Conservation (phyloP, 2,329 filamentous ascomycete species). For the Teratosphaeria destructans region DNA sequence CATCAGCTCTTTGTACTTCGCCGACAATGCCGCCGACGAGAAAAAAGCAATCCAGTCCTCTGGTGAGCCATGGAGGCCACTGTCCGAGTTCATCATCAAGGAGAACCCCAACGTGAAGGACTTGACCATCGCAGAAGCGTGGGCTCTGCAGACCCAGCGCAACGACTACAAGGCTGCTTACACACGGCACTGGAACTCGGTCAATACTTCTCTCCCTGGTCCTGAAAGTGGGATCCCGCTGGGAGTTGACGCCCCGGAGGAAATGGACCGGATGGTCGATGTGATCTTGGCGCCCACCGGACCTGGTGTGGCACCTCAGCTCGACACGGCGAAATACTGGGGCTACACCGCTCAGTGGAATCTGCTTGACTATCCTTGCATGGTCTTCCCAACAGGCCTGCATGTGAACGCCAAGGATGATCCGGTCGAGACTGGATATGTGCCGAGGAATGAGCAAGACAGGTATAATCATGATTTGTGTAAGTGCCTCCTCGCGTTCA, state of each 20-base stretch:
- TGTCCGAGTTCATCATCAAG: constrained; percentile 49
- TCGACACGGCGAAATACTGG: constrained; percentile 49
- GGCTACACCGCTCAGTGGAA: constrained; percentile 60
- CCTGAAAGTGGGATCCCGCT: constrained; percentile 11
- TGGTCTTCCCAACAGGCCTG: constrained; percentile 48
- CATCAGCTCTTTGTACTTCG: constrained; percentile 43
- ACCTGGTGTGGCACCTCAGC: constrained; percentile 44
- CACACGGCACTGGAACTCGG: constrained; percentile 36
- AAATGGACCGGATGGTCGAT: constrained; percentile 37
- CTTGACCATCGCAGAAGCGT: constrained; percentile 33
- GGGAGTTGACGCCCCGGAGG: background rate
- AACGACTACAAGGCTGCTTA: constrained; percentile 38
- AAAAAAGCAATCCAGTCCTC: constrained; percentile 40
- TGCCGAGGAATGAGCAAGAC: constrained; percentile 37
- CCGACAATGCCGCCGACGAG: constrained; percentile 44
- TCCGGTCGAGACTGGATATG: constrained; percentile 26
- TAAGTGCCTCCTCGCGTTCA: constrained; percentile 17
- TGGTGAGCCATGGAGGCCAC: constrained; percentile 48
- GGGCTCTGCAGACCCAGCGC: constrained; percentile 31
- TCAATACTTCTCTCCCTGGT: constrained; percentile 21
- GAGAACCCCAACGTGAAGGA: constrained; percentile 41
- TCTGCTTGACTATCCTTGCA: constrained; percentile 47
- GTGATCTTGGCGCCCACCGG: constrained; percentile 52
- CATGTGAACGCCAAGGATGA: constrained; percentile 39
- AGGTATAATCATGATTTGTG: constrained; percentile 38